phyloP scores from a whole-genome alignment of 1,284 basidiomycete species.

The Xerocomus amazonicus region DNA sequence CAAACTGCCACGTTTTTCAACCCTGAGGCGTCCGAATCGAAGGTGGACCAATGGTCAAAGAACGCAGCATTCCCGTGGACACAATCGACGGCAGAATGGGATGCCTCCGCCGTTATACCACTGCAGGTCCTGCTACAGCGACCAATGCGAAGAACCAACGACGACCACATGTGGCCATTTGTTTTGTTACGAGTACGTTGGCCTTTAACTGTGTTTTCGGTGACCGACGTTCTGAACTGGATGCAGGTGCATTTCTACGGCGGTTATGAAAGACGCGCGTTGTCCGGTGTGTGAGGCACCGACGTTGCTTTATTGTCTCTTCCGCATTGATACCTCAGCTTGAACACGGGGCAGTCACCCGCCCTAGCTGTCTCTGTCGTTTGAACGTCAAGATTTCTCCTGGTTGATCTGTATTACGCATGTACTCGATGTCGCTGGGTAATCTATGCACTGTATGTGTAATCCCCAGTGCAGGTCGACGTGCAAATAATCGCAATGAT shows the following conservation, averaged over 20 bases:
- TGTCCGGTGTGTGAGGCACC: slow-evolving; percentile 33
- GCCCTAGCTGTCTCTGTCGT: not conserved
- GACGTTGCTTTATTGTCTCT: slow-evolving; percentile 32
- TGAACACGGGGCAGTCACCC: slow-evolving; percentile 10
- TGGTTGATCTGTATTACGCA: slow-evolving; percentile 6
- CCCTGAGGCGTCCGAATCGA: slow-evolving; percentile 23
- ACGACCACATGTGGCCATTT: slow-evolving; percentile 35
- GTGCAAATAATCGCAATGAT: not conserved
- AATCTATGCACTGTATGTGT: slow-evolving; percentile 5
- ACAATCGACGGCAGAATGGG: slow-evolving; percentile 12
- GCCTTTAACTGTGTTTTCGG: not conserved
- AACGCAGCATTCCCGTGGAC: slow-evolving; percentile 4
- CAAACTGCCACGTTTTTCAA: slow-evolving; percentile 33
- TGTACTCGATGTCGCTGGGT: slow-evolving; percentile 2
- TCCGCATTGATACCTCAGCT: slow-evolving; percentile 32
- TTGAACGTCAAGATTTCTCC: not conserved
- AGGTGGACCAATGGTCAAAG: slow-evolving; percentile 17
- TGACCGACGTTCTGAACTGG: slow-evolving; percentile 7
- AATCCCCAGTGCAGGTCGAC: not conserved
- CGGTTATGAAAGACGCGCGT: slow-evolving; percentile 29
- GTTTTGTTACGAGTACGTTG: slow-evolving; percentile 33
- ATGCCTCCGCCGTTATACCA: slow-evolving; percentile 26
- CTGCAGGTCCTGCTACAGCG: slow-evolving; percentile 31
- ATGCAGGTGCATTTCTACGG: slow-evolving; percentile 30
- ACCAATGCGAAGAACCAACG: slow-evolving; percentile 34